Evolutionary conservation across 2,329 filamentous ascomycete species (phyloP).

Genomic region (Colletotrichum plurivorum): DNA sequence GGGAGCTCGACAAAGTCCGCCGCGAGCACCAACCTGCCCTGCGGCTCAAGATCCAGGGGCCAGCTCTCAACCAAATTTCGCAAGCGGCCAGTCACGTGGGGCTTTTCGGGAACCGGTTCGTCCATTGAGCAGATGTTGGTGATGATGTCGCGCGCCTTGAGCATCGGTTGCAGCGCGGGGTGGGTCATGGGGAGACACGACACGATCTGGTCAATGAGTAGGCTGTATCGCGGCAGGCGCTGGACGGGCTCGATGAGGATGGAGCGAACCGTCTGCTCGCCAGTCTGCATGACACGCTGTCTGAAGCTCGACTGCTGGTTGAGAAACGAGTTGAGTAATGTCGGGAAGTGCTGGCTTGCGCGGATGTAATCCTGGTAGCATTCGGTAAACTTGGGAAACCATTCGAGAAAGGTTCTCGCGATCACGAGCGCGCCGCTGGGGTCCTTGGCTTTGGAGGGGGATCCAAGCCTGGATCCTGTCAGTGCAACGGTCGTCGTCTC

Average conservation of each 20-base stretch:
- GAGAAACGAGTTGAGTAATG: slow-evolving; percentile 83
- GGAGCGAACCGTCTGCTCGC: slow-evolving; percentile 92
- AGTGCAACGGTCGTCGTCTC: slow-evolving; percentile 66
- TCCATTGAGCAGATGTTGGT: slow-evolving; percentile 98
- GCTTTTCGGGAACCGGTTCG: slow-evolving; percentile 76
- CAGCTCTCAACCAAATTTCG: slow-evolving; percentile 83
- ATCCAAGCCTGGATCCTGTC: slow-evolving; percentile 60
- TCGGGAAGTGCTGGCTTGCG: slow-evolving; percentile 88
- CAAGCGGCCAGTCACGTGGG: slow-evolving; percentile 80
- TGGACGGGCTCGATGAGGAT: slow-evolving; percentile 97
- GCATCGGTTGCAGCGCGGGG: slow-evolving; percentile 84
- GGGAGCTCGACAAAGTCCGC: slow-evolving; percentile 84
- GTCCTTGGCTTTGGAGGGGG: slow-evolving; percentile 70
- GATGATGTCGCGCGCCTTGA: slow-evolving; percentile 93
- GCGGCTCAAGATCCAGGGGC: slow-evolving; percentile 79
- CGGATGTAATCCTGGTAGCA: slow-evolving; percentile 95
- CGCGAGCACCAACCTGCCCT: slow-evolving; percentile 84
- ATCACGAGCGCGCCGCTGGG: slow-evolving; percentile 84
- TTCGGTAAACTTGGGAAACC: slow-evolving; percentile 93
- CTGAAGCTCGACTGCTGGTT: slow-evolving; percentile 88
- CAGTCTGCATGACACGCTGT: slow-evolving; percentile 83
- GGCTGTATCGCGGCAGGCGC: slow-evolving; percentile 90
- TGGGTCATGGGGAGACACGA: slow-evolving; percentile 88
- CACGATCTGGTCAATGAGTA: slow-evolving; percentile 96
- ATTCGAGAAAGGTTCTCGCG: slow-evolving; percentile 86